These are phyloP conservation scores for Alloascoidea africana DNA, from an alignment of 805 yeast genomes.

Conservation along the genomic window DNA sequence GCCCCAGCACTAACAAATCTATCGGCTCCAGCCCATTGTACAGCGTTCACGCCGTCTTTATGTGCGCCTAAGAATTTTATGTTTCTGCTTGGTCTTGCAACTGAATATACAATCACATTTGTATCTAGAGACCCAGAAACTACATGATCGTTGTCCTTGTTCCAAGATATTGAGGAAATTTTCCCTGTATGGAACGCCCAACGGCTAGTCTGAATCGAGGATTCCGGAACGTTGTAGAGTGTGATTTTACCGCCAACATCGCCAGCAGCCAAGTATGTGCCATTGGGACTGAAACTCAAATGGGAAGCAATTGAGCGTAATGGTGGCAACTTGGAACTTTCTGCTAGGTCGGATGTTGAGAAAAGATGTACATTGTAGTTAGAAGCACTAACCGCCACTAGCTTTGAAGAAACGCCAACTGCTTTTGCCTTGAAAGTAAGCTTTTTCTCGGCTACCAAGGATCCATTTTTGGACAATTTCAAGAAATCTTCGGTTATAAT, in stretches of 20 bases:
- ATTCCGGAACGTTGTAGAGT: conserved; percentile 43
- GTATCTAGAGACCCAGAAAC: conserved; percentile 80
- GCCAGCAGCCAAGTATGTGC: conserved; percentile 62
- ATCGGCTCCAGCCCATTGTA: conserved; percentile 43
- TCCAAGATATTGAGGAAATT: conserved; percentile 70
- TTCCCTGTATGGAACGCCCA: conserved; percentile 94
- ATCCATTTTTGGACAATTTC: conserved; percentile 22
- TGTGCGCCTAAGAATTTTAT: conserved; percentile 68
- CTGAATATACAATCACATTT: conserved; percentile 65
- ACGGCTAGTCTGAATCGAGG: conserved; percentile 56
- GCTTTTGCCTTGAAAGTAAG: conserved; percentile 29
- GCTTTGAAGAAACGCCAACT: conserved; percentile 25
- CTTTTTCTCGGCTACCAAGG: conserved; percentile 13
- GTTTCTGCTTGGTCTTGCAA: conserved; percentile 62
- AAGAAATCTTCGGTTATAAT: conserved; percentile 29
- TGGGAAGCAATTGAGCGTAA: conserved; percentile 49
- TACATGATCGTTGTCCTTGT: conserved; percentile 51
- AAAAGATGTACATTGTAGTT: conserved; percentile 26
- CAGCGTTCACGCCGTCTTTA: conserved; percentile 70
- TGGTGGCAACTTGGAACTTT: conserved; percentile 22
- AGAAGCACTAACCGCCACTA: conserved; percentile 35
- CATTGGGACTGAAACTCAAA: conserved; percentile 58
- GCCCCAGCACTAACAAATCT: conserved; percentile 57
- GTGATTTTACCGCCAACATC: conserved; percentile 77
- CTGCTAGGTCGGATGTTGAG: conserved; percentile 17